phyloP scores from a whole-genome alignment of 768 basidiomycete genomes.

The Phanerochaete sordida region DNA sequence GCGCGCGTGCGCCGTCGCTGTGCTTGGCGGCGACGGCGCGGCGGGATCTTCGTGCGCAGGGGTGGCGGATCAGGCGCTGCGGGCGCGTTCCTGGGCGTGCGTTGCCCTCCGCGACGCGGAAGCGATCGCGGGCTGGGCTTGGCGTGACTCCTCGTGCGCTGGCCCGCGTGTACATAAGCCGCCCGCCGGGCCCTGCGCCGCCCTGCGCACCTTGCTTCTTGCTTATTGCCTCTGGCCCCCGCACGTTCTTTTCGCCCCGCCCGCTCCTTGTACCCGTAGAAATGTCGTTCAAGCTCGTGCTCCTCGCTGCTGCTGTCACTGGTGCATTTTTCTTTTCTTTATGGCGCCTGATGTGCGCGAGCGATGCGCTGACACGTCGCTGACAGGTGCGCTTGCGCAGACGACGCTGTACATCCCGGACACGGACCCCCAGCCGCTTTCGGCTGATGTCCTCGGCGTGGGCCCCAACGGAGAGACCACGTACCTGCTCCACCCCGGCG shows the following conservation, averaged over 20 bases:
- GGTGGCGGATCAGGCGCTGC: background rate
- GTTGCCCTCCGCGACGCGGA: background rate
- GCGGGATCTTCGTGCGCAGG: no score
- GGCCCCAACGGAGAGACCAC: constrained; percentile 40
- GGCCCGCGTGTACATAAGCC: no score
- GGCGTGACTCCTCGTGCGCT: background rate
- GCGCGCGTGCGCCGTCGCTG: background rate
- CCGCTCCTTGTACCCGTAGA: background rate
- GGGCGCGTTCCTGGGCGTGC: background rate
- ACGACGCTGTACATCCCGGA: constrained; percentile 44
- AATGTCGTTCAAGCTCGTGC: background rate
- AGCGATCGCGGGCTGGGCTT: background rate
- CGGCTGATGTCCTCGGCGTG: constrained; percentile 39
- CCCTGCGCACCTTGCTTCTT: background rate
- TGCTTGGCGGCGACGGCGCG: background rate
- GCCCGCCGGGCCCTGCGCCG: no score
- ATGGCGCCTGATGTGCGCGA: background rate
- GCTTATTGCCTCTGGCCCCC: background rate
- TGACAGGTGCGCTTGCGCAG: constrained; percentile 25
- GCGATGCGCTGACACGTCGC: background rate
- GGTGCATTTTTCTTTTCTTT: background rate
- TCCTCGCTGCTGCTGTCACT: background rate
- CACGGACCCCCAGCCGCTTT: constrained; percentile 41
- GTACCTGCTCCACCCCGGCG: constrained; percentile 35
- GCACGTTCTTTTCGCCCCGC: background rate